Evolutionary conservation across 176 grass and related monocot species (phyloP).

Genomic region (Aegilops speltoides): DNA sequence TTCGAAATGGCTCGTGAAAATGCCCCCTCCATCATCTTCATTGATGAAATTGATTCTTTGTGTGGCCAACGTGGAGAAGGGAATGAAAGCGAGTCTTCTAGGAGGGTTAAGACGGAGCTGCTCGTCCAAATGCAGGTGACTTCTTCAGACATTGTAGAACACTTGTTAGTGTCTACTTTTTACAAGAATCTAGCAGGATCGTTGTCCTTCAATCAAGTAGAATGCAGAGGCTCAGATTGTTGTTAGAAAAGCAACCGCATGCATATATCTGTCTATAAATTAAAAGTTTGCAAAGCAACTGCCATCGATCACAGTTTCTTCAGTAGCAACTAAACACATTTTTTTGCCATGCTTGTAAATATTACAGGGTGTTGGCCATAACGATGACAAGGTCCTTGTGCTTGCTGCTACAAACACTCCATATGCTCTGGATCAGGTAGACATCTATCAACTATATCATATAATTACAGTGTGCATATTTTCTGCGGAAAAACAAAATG

Average conservation of each 20-base stretch:
- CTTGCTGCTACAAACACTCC: constrained; percentile 76
- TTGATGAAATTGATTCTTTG: constrained; percentile 72
- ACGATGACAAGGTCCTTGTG: constrained; percentile 72
- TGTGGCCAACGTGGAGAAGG: constrained; percentile 68
- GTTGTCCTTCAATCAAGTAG: neutral
- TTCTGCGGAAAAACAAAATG: neutral
- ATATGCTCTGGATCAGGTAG: constrained; percentile 73
- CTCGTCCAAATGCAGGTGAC: constrained; percentile 82
- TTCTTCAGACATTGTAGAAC: constrained; percentile 1
- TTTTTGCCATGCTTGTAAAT: constrained; percentile 11
- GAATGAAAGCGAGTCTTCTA: constrained; percentile 73
- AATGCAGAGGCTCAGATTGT: neutral
- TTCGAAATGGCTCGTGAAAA: constrained; percentile 80
- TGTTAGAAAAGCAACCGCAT: neutral
- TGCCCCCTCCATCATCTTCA: constrained; percentile 76
- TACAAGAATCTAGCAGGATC: neutral
- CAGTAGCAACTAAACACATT: neutral
- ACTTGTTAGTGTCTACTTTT: neutral
- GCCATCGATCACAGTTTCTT: neutral
- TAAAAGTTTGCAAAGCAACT: neutral
- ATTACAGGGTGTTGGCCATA: constrained; percentile 61
- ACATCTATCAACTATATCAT: neutral
- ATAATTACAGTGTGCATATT: neutral
- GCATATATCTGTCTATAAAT: neutral
- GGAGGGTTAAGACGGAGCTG: constrained; percentile 74